phyloP scores from a whole-genome alignment of 805 yeast species.

The Ogataea kodamae region DNA sequence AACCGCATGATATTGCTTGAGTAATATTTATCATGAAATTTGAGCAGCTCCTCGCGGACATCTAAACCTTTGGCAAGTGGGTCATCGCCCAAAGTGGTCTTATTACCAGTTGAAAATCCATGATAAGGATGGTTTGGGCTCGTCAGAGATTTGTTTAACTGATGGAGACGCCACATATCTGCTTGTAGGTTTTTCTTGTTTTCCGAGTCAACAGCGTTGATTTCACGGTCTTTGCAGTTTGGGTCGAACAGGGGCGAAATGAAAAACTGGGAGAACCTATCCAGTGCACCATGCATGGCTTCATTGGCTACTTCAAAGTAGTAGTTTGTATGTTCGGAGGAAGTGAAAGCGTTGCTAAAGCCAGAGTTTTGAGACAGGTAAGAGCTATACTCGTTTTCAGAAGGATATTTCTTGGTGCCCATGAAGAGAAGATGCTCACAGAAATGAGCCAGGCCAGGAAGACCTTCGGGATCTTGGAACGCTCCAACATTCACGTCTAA shows the following conservation, averaged over 20 bases:
- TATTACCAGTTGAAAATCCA: conserved; percentile 89
- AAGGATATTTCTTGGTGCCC: conserved; percentile 76
- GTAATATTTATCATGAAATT: conserved; percentile 68
- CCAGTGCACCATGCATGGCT: conserved; percentile 81
- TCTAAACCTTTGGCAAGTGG: conserved; percentile 63
- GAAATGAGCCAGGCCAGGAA: conserved; percentile 80
- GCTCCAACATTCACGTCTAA: conserved; percentile 78
- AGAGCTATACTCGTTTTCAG: conserved; percentile 69
- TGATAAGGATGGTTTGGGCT: conserved; percentile 78
- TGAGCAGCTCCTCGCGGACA: conserved; percentile 75
- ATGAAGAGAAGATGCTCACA: conserved; percentile 70
- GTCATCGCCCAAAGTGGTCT: conserved; percentile 61
- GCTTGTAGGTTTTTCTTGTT: conserved; percentile 90
- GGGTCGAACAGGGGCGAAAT: conserved; percentile 73
- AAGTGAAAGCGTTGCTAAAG: conserved; percentile 86
- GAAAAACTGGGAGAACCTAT: conserved; percentile 90
- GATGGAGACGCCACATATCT: conserved; percentile 86
- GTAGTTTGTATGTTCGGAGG: conserved; percentile 85
- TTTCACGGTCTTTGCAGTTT: conserved; percentile 83
- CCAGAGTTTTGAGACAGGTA: conserved; percentile 85
- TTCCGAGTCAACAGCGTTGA: conserved; percentile 93
- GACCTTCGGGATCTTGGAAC: conserved; percentile 57
- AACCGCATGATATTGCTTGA: conserved; percentile 88
- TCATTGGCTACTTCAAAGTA: conserved; percentile 80
- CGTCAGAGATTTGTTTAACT: conserved; percentile 71